phyloP scores from a whole-genome alignment of 768 basidiomycete genomes.

The Hygrophoropsis aurantiaca region DNA sequence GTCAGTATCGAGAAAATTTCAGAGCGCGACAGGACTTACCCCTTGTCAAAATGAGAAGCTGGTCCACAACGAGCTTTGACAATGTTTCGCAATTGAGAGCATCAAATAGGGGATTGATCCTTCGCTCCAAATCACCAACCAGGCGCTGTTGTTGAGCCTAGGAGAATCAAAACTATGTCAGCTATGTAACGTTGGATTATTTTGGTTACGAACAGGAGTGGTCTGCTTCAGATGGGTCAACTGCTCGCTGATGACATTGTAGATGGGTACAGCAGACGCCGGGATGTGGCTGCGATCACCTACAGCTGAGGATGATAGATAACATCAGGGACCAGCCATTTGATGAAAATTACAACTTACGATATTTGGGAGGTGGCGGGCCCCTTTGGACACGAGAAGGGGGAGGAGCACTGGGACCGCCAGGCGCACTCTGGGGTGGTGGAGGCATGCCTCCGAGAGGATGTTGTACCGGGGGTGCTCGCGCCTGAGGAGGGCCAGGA shows the following conservation, averaged over 20 bases:
- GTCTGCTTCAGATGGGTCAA: conserved; percentile 69
- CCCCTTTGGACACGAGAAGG: conserved; percentile 35
- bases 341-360: conserved; percentile 37
- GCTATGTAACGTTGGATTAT: neutral
- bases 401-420: conserved; percentile 22
- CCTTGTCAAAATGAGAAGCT: conserved; percentile 66
- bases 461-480: conserved; percentile 28
- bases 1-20: conserved; percentile 3
- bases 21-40: conserved; percentile 46
- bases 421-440: conserved; percentile 27
- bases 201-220: conserved; percentile 57
- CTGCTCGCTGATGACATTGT: conserved; percentile 61
- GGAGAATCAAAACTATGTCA: neutral
- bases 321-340: conserved; percentile 1
- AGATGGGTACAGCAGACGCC: conserved; percentile 62
- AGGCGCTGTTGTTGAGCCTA: conserved; percentile 84
- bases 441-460: conserved; percentile 24
- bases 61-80: conserved; percentile 66
- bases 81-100: conserved; percentile 89
- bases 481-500: conserved; percentile 28
- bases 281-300: conserved; percentile 95
- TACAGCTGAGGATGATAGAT: conserved; percentile 51
- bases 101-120: conserved; percentile 85
- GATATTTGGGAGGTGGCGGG: conserved; percentile 55
- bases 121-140: conserved; percentile 82